These are phyloP conservation scores for Flaveria ramosissima DNA, from an alignment of 129 eudicot genomes.

Conservation along the genomic window DNA sequence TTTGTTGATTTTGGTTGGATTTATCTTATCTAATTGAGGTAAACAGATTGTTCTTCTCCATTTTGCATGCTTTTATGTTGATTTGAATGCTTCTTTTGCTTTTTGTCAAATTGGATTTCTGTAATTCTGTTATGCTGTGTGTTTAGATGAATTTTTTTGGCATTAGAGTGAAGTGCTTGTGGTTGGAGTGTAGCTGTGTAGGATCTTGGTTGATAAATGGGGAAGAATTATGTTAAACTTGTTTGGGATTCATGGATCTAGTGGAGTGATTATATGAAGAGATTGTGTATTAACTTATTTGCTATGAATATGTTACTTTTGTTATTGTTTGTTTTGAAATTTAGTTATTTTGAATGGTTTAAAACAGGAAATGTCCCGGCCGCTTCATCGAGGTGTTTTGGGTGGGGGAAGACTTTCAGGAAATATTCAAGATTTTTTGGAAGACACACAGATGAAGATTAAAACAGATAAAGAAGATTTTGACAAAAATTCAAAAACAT, in stretches of 20 bases:
- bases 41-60: constrained; percentile 12
- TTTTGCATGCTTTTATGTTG: not conserved
- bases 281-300: not conserved
- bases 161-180: not conserved
- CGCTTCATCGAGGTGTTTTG: constrained; percentile 75
- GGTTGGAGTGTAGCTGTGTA: no score
- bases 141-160: not conserved
- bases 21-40: constrained; percentile 23
- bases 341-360: not conserved
- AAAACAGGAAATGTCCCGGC: constrained; percentile 73
- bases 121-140: constrained; percentile 16
- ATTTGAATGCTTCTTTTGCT: not conserved
- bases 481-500: constrained; percentile 38
- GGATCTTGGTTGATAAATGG: constrained; percentile 16
- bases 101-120: not conserved
- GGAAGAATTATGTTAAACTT: constrained; percentile 2
- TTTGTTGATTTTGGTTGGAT: constrained; percentile 23
- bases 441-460: constrained; percentile 79
- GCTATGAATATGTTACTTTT: not conserved
- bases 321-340: not conserved
- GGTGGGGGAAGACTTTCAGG: constrained; percentile 67
- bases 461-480: constrained; percentile 71
- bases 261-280: not conserved
- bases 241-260: constrained; percentile 28
- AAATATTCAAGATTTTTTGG: constrained; percentile 59